These are phyloP conservation scores for Ophiocordyceps sinensis DNA, from an alignment of 2,329 filamentous ascomycete genomes.

Conservation along the genomic window DNA sequence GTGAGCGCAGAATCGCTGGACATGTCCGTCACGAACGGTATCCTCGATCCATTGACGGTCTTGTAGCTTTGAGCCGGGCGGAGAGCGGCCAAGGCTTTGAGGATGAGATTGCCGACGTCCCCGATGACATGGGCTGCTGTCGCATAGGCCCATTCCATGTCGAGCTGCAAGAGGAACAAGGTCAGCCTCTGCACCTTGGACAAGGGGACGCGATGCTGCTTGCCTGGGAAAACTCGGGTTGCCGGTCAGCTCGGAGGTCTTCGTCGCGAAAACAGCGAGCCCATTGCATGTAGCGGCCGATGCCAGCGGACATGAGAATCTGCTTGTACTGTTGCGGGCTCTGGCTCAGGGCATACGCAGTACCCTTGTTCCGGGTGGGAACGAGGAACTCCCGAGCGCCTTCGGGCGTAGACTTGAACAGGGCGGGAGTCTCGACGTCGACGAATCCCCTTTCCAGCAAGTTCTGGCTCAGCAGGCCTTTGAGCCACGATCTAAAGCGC, in stretches of 20 bases:
- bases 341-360: conserved; percentile 84
- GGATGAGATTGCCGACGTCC: conserved; percentile 21
- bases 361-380: conserved; percentile 60
- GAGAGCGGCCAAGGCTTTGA: conserved; percentile 13
- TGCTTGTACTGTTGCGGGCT: conserved; percentile 99
- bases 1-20: conserved; percentile 3
- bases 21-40: conserved; percentile 17
- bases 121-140: conserved; percentile 26
- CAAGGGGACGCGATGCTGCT: neutral
- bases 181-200: too few relatives aligned
- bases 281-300: conserved; percentile 77
- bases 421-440: conserved; percentile 80
- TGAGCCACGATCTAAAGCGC: conserved; percentile 49
- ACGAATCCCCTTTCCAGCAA: conserved; percentile 47
- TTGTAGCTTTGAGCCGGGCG: conserved; percentile 42
- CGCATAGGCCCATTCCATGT: conserved; percentile 87
- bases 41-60: conserved; percentile 29
- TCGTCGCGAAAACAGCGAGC: conserved; percentile 93
- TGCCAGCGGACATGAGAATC: conserved; percentile 83
- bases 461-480: conserved; percentile 33
- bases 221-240: conserved; percentile 92
- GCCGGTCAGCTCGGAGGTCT: conserved; percentile 78
- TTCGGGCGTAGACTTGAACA: conserved; percentile 97
- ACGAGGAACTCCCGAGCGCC: conserved; percentile 91
- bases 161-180: conserved; percentile 39